These are phyloP conservation scores for Sclerotinia glacialis DNA, from an alignment of 2,329 filamentous ascomycete species.

Conservation along the genomic window DNA sequence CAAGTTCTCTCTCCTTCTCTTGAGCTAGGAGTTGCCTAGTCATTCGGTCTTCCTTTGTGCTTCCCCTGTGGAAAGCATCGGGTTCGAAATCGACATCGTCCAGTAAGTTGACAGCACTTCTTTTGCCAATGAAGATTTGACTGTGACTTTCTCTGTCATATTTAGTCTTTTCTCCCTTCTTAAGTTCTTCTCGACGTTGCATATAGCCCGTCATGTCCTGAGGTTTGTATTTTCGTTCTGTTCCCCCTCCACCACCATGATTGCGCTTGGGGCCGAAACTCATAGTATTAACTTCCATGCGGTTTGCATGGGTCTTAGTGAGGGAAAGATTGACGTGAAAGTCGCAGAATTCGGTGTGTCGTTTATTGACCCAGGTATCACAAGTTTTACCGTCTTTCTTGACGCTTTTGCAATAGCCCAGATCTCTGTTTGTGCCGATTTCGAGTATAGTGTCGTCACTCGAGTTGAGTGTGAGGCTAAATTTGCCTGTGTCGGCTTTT, in stretches of 20 bases:
- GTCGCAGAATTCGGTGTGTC: constrained; percentile 87
- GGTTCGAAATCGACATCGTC: constrained; percentile 62
- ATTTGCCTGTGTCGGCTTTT: constrained; percentile 74
- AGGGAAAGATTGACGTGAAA: constrained; percentile 85
- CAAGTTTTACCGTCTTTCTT: constrained; percentile 83
- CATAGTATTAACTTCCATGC: constrained; percentile 78
- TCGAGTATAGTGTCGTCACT: constrained; percentile 88
- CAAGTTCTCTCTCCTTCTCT: constrained; percentile 71
- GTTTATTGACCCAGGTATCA: constrained; percentile 79
- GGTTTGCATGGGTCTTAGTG: constrained; percentile 61
- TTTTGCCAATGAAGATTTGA: constrained; percentile 52
- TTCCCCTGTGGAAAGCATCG: constrained; percentile 50
- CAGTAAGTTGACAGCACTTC: constrained; percentile 59
- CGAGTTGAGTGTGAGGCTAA: constrained; percentile 80
- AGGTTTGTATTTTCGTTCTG: constrained; percentile 33
- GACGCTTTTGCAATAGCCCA: constrained; percentile 82
- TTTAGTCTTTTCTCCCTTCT: constrained; percentile 41
- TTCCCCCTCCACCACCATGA: constrained; percentile 40
- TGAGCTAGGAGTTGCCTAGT: constrained; percentile 62
- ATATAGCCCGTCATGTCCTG: constrained; percentile 31
- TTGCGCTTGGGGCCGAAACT: constrained; percentile 44
- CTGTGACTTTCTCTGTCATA: constrained; percentile 60
- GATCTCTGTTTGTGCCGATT: constrained; percentile 77
- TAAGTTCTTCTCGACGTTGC: constrained; percentile 30
- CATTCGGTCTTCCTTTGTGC: constrained; percentile 63